Evolutionary conservation across 106 monocot species (phyloP).

Genomic region (Acanthochlamys bracteata): DNA sequence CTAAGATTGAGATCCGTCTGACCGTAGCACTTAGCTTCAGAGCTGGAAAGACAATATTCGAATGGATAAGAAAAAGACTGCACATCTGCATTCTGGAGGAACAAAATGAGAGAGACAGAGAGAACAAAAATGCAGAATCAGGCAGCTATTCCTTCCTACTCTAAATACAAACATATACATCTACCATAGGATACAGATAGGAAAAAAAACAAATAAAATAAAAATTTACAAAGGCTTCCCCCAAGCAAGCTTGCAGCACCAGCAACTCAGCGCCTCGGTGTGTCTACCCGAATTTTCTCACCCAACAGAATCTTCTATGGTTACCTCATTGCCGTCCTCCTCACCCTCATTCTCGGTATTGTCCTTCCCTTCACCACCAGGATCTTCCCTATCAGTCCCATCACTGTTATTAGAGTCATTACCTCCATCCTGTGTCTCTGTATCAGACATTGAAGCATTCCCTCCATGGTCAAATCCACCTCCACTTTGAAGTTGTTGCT

Average conservation of each 20-base stretch:
- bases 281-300: slow-evolving; percentile 10
- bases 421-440: slow-evolving; percentile 67
- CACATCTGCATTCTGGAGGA: no score
- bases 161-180: background rate
- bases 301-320: slow-evolving; percentile 69
- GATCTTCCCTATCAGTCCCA: slow-evolving; percentile 9
- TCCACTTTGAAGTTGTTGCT: slow-evolving; percentile 22
- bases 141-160: background rate
- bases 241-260: background rate
- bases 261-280: background rate
- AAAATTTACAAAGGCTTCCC: background rate
- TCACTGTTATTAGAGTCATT: slow-evolving; percentile 7
- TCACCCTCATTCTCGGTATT: slow-evolving; percentile 2
- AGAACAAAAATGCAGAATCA: no score
- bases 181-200: background rate
- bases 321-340: slow-evolving; percentile 20
- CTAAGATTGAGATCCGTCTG: no score
- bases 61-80: no score
- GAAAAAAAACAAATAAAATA: background rate
- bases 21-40: no score
- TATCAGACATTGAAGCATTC: slow-evolving; percentile 57
- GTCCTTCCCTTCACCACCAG: background rate
- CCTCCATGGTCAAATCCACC: background rate
- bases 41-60: no score
- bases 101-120: no score